Evolutionary conservation across 1,284 basidiomycete species (phyloP).

Genomic region (Rhodotorula mucilaginosa): DNA sequence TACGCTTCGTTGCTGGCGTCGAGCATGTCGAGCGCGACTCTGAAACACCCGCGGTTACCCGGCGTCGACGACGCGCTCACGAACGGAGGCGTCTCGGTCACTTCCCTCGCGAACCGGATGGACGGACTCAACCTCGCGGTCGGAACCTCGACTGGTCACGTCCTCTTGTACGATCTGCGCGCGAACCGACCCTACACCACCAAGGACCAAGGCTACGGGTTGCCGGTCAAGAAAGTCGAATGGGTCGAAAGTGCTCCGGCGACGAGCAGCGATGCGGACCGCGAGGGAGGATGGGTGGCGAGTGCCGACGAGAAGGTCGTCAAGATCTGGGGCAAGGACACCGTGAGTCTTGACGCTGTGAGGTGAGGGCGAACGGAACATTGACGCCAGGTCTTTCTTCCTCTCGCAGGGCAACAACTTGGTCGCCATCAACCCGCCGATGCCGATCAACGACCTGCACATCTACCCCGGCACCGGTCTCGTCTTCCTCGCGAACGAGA

Average conservation of each 20-base stretch:
- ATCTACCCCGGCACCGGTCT: constrained; percentile 81
- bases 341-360: constrained; percentile 57
- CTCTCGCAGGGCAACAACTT: constrained; percentile 63
- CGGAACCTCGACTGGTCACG: constrained; percentile 92
- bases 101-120: constrained; percentile 74
- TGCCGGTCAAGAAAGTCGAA: constrained; percentile 78
- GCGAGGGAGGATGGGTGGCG: constrained; percentile 64
- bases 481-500: constrained; percentile 85
- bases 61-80: constrained; percentile 50
- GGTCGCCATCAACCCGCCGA: constrained; percentile 84
- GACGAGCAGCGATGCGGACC: constrained; percentile 67
- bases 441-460: constrained; percentile 83
- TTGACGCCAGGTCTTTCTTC: too few relatives aligned
- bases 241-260: constrained; percentile 80
- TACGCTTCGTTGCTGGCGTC: constrained; percentile 56
- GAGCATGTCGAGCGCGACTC: constrained; percentile 49
- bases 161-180: constrained; percentile 90
- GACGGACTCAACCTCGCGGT: constrained; percentile 93
- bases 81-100: constrained; percentile 61
- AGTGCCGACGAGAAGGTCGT: constrained; percentile 91
- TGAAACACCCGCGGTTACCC: constrained; percentile 48
- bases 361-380: not conserved
- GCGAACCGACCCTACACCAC: constrained; percentile 75
- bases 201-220: constrained; percentile 96
- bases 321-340: constrained; percentile 87